Evolutionary conservation across 73 alveolate genomes (phyloP).

Genomic region (Breviolum minutum): DNA sequence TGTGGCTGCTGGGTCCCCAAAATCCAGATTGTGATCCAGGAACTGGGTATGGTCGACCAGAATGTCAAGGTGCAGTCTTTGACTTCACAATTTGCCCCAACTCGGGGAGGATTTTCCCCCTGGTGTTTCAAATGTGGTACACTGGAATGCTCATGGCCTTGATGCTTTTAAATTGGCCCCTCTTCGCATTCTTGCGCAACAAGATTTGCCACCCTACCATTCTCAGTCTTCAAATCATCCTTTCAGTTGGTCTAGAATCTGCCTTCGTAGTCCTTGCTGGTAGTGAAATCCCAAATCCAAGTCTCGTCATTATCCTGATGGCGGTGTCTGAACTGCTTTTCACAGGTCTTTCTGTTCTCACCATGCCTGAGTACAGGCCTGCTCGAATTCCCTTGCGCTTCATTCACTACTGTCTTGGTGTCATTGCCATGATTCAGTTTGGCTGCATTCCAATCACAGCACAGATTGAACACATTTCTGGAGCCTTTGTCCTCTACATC

Average conservation of each 20-base stretch:
- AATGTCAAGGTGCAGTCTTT: constrained; percentile 61
- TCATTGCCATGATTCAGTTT: background rate
- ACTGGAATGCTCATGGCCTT: constrained; percentile 48
- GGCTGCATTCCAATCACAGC: constrained; percentile 58
- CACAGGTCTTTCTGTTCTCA: background rate
- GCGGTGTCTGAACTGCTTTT: background rate
- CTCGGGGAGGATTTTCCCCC: constrained; percentile 74
- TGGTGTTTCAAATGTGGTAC: constrained; percentile 87
- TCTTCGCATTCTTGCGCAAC: constrained; percentile 58
- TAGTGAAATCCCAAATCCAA: constrained; percentile 21
- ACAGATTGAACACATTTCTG: constrained; percentile 45
- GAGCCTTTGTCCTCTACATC: constrained; percentile 45
- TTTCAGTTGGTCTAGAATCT: background rate
- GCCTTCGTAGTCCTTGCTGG: constrained; percentile 44
- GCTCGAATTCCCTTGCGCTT: constrained; percentile 49
- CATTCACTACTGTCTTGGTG: constrained; percentile 59
- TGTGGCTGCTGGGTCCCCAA: constrained; percentile 83
- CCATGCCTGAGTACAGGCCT: constrained; percentile 18
- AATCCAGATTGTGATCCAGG: constrained; percentile 90
- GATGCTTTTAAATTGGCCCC: constrained; percentile 83
- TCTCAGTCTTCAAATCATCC: constrained; percentile 28
- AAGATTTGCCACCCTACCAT: constrained; percentile 14
- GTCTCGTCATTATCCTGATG: constrained; percentile 12
- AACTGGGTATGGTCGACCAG: constrained; percentile 20
- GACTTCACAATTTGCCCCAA: constrained; percentile 68